A percentile compares a stretch with the other conserved stretches of the same genome.
Evolutionary conservation across 2,329 filamentous ascomycete genomes (phyloP).

Genomic region (Capronia coronata): DNA sequence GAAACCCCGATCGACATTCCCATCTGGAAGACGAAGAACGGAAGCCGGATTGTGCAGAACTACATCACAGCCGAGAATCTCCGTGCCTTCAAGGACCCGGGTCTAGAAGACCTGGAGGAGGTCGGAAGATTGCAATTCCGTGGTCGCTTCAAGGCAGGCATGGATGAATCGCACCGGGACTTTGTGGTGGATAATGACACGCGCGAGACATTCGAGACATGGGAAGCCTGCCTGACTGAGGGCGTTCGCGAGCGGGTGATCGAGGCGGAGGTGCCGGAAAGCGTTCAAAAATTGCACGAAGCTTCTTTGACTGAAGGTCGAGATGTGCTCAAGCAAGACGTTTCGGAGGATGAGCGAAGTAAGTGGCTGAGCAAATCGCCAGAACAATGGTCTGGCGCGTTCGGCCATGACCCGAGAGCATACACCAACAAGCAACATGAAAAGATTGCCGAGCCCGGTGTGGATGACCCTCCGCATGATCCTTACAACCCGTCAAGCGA

Average conservation of each 20-base stretch:
- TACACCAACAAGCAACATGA: slow-evolving; percentile 49
- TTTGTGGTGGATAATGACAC: slow-evolving; percentile 84
- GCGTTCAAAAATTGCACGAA: slow-evolving; percentile 71
- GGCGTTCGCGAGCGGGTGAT: slow-evolving; percentile 71
- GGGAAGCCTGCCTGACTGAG: slow-evolving; percentile 85
- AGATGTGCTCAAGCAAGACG: slow-evolving; percentile 68
- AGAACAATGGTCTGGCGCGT: slow-evolving; percentile 79
- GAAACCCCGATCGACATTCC: slow-evolving; percentile 75
- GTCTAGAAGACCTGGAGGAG: slow-evolving; percentile 68
- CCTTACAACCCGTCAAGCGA: slow-evolving; percentile 45
- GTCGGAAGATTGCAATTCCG: slow-evolving; percentile 75
- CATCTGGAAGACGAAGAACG: slow-evolving; percentile 75
- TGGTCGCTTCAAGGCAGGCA: slow-evolving; percentile 80
- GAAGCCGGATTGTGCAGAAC: slow-evolving; percentile 75
- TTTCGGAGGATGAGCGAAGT: slow-evolving; percentile 61
- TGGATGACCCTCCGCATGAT: slow-evolving; percentile 47
- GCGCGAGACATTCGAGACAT: slow-evolving; percentile 87
- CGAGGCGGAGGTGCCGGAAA: slow-evolving; percentile 63
- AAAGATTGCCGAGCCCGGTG: slow-evolving; percentile 52
- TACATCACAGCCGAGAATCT: slow-evolving; percentile 80
- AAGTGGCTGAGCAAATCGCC: slow-evolving; percentile 75
- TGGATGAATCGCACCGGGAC: slow-evolving; percentile 73
- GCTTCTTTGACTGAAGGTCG: slow-evolving; percentile 70
- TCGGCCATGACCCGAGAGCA: slow-evolving; percentile 66
- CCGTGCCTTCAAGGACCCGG: slow-evolving; percentile 54